A percentile compares a stretch with the other conserved stretches of the same genome.
Conservation (phyloP, 1,284 basidiomycete genomes). For the Butyriboletus appendiculatus region DNA sequence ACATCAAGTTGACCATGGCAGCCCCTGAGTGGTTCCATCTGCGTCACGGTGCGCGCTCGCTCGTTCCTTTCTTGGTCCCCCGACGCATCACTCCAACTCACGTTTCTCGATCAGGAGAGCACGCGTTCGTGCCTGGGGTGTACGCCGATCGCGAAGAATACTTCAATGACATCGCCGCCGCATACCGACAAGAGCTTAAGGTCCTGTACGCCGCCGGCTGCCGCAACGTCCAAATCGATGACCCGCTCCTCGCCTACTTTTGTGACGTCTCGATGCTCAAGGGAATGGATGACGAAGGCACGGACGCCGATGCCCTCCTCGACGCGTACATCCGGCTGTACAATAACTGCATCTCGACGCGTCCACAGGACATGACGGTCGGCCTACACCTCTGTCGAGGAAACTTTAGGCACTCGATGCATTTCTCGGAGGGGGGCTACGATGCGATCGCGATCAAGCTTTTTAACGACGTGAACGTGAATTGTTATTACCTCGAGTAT, state of each 20-base stretch:
- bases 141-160: constrained; percentile 54
- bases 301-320: constrained; percentile 63
- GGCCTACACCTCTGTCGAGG: constrained; percentile 80
- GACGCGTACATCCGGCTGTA: constrained; percentile 71
- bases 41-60: constrained; percentile 49
- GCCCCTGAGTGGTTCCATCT: constrained; percentile 79
- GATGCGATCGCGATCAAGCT: constrained; percentile 71
- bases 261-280: constrained; percentile 62
- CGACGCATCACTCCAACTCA: neutral
- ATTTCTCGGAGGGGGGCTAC: constrained; percentile 77
- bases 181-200: constrained; percentile 71
- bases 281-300: constrained; percentile 60
- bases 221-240: constrained; percentile 76
- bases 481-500: constrained; percentile 79
- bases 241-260: constrained; percentile 69
- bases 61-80: neutral
- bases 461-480: constrained; percentile 75
- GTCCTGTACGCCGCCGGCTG: constrained; percentile 76
- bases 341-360: constrained; percentile 62
- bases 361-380: constrained; percentile 64
- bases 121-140: constrained; percentile 21
- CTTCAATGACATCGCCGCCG: constrained; percentile 70
- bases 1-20: constrained; percentile 74
- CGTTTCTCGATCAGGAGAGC: constrained; percentile 14
- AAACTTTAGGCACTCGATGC: constrained; percentile 67